phyloP scores from a whole-genome alignment of 768 basidiomycete genomes.

The Auricularia cornea region DNA sequence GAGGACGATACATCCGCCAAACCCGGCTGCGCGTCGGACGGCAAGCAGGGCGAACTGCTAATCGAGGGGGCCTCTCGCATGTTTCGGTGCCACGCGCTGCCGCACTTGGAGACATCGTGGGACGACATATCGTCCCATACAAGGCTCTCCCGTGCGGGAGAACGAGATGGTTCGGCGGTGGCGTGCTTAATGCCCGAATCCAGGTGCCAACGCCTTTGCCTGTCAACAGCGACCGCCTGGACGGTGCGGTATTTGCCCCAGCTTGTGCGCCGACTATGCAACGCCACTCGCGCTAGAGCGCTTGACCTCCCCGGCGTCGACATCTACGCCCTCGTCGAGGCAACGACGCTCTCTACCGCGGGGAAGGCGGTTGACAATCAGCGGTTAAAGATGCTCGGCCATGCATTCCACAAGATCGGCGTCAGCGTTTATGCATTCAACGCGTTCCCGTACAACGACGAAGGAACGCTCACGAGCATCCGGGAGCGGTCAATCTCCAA shows the following conservation, averaged over 20 bases:
- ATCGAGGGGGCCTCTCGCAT: too few species aligned
- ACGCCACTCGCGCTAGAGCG: slow-evolving; percentile 51
- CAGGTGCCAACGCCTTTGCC: slow-evolving; percentile 44
- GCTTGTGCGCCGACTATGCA: slow-evolving; percentile 57
- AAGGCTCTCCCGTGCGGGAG: background rate
- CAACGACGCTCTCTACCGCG: slow-evolving; percentile 65
- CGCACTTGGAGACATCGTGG: too few species aligned
- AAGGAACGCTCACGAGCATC: slow-evolving; percentile 68
- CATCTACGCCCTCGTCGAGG: slow-evolving; percentile 55
- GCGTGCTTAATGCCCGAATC: slow-evolving; percentile 26
- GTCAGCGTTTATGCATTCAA: slow-evolving; percentile 72
- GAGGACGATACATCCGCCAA: too few species aligned
- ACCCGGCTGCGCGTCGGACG: too few species aligned
- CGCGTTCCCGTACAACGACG: slow-evolving; percentile 66
- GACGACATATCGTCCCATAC: background rate
- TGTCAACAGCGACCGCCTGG: slow-evolving; percentile 42
- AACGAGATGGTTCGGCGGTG: background rate
- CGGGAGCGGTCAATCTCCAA: slow-evolving; percentile 64
- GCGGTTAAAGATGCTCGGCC: slow-evolving; percentile 79
- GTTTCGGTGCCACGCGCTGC: too few species aligned
- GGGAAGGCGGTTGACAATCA: slow-evolving; percentile 67
- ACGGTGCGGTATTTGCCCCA: slow-evolving; percentile 55
- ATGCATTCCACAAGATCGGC: slow-evolving; percentile 70
- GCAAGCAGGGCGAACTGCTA: too few species aligned
- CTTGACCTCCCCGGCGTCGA: slow-evolving; percentile 55